Evolutionary conservation across 2,329 filamentous ascomycete genomes (phyloP), one percentile per base, ranked within the genome.

Genomic region (Fusarium humuli): DNA sequence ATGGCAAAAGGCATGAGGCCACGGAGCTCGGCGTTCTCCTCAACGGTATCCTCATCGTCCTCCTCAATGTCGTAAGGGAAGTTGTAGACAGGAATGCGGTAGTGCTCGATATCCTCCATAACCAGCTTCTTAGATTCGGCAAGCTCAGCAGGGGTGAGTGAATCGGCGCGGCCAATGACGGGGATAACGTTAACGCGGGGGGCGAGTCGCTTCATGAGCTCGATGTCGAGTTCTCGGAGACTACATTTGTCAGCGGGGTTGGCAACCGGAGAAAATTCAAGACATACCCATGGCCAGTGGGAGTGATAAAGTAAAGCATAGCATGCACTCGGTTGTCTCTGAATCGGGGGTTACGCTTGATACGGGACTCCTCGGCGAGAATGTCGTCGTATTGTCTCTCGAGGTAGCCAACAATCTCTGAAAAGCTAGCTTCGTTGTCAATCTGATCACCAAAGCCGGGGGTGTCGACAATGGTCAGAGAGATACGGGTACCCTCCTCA

Each of bases 341-440:
- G 92, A 99, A 99, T 79, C 96, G 91, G 76, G 96, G 96, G 87
- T 99, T 99, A 94, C 96, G 96, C 93, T 99, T 99, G 88, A 99
- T 99, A 87, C 96, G 94, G 78, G 96, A 98, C 86, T 99, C 96
- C 86, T 98, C 95, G 69, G 96, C 95, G 77, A 99, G 89, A 87
- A 99, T 98, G 81, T 98, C 94, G 83, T 99, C 96, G 83, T 98
- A 98, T 90, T 99, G 95, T 85, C 95, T 91, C 88, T 99, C 96
- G 78, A 99, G 93, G 84, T 97, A 98, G 75, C 94, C 95, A 75
- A 97, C 94, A 78, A 99, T 99, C 84, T 98, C 96, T 77, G 92
- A 92, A 82, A 99, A 99, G 85, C 94, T 97, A 55, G 94, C 94
- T 86, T 99, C 96, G 81, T 99, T 99, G 86, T 99, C 96, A 80